phyloP scores from a whole-genome alignment of 1,284 basidiomycete genomes.

The Irpex rosettiformis region DNA sequence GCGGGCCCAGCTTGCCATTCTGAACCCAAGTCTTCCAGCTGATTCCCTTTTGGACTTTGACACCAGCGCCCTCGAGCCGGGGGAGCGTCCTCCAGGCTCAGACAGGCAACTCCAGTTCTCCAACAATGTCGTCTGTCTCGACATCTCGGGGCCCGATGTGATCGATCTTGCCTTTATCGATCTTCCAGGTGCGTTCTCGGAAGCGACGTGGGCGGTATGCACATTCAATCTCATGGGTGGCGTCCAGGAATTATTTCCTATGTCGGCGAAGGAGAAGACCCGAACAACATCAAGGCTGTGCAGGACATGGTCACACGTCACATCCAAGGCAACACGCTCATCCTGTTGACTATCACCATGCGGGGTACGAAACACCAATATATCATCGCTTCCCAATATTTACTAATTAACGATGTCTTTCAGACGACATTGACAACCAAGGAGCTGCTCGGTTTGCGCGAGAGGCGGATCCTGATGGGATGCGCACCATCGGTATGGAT shows the following conservation, averaged over 20 bases:
- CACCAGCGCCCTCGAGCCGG: slow-evolving; percentile 5
- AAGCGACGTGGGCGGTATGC: too few species aligned
- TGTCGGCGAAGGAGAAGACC: slow-evolving; percentile 15
- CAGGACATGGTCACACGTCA: slow-evolving; percentile 17
- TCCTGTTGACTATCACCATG: slow-evolving; percentile 19
- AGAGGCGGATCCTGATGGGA: slow-evolving; percentile 12
- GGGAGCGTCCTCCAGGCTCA: slow-evolving; percentile 15
- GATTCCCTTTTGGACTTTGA: slow-evolving; percentile 11
- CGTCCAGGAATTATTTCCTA: slow-evolving; percentile 18
- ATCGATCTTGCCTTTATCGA: slow-evolving; percentile 72
- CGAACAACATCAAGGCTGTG: slow-evolving; percentile 14
- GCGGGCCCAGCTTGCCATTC: slow-evolving; percentile 67
- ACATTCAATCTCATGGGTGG: background rate
- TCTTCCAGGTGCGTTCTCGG: slow-evolving; percentile 49
- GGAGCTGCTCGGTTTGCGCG: slow-evolving; percentile 16
- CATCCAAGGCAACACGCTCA: slow-evolving; percentile 17
- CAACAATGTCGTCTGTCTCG: slow-evolving; percentile 57
- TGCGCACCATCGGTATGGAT: slow-evolving; percentile 15
- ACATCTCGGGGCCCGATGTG: slow-evolving; percentile 64
- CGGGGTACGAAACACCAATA: slow-evolving; percentile 9
- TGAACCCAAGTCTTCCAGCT: slow-evolving; percentile 46
- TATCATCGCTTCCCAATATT: background rate
- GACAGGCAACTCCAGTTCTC: slow-evolving; percentile 52
- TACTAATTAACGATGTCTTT: background rate
- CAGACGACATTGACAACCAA: slow-evolving; percentile 21